These are phyloP conservation scores for Ophiostoma montium DNA, from an alignment of 2,329 filamentous ascomycete genomes.

Conservation along the genomic window DNA sequence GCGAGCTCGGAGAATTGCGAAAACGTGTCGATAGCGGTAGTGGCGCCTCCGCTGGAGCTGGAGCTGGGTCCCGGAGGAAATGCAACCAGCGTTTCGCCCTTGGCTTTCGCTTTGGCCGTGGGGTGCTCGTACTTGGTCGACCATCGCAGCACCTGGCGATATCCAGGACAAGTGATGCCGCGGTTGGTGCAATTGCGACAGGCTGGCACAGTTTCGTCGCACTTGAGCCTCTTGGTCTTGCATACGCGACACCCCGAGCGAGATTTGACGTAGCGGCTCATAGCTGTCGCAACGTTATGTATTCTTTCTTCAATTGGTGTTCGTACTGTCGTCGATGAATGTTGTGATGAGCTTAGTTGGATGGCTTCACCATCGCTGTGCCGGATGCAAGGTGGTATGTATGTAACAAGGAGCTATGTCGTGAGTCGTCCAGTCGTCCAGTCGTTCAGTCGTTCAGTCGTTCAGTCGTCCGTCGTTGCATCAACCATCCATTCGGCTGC, in stretches of 20 bases:
- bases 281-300: background rate
- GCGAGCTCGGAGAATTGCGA: slow-evolving; percentile 9
- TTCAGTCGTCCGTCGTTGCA: background rate
- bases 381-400: background rate
- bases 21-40: background rate
- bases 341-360: too few species aligned
- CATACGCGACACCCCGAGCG: slow-evolving; percentile 12
- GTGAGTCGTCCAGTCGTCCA: background rate
- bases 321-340: too few species aligned
- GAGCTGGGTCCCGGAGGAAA: background rate
- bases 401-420: background rate
- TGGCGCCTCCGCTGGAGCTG: background rate
- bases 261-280: slow-evolving; percentile 13
- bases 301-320: too few species aligned
- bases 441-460: background rate
- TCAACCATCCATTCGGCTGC: background rate
- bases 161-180: slow-evolving; percentile 19
- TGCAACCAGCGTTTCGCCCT: background rate
- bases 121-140: slow-evolving; percentile 26
- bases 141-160: slow-evolving; percentile 24
- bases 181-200: slow-evolving; percentile 19
- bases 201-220: slow-evolving; percentile 19
- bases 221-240: slow-evolving; percentile 19
- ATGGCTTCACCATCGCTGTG: background rate
- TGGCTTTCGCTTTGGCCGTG: background rate